A percentile compares a stretch with the other conserved stretches of the same genome.
phyloP scores from a whole-genome alignment of 305 asterid species.

The Striga hermonthica region DNA sequence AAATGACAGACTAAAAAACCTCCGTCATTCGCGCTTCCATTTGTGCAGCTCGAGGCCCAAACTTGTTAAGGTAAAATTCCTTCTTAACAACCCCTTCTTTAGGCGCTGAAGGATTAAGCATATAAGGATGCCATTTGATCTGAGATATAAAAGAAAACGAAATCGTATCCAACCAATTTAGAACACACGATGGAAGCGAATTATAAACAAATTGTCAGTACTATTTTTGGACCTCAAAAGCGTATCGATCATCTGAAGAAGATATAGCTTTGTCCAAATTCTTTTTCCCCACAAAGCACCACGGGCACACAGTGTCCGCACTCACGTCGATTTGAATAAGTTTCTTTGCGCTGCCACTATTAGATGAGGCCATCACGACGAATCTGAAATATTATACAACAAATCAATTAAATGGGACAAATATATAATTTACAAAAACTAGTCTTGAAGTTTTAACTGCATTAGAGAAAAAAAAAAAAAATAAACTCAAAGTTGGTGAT shows the following conservation, averaged over 20 bases:
- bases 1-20: conserved; percentile 37
- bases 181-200: neutral
- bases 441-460: too few relatives aligned
- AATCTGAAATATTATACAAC: conserved; percentile 29
- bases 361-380: conserved; percentile 49
- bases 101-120: conserved; percentile 67
- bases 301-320: conserved; percentile 82
- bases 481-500: too few relatives aligned
- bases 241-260: conserved; percentile 47
- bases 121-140: conserved; percentile 84
- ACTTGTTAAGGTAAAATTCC: conserved; percentile 49
- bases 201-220: neutral
- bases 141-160: conserved; percentile 26
- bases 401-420: neutral
- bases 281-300: conserved; percentile 93
- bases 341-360: conserved; percentile 52
- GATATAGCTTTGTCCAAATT: conserved; percentile 83
- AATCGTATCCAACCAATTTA: neutral
- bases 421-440: too few relatives aligned
- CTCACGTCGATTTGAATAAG: conserved; percentile 61
- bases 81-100: conserved; percentile 72
- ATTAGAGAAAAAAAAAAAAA: neutral
- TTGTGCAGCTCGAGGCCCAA: conserved; percentile 65
- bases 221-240: conserved; percentile 54
- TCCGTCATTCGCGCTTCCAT: conserved; percentile 61